Conservation (phyloP, 2,329 filamentous ascomycete species). For the Calonectria multiphialidica region DNA sequence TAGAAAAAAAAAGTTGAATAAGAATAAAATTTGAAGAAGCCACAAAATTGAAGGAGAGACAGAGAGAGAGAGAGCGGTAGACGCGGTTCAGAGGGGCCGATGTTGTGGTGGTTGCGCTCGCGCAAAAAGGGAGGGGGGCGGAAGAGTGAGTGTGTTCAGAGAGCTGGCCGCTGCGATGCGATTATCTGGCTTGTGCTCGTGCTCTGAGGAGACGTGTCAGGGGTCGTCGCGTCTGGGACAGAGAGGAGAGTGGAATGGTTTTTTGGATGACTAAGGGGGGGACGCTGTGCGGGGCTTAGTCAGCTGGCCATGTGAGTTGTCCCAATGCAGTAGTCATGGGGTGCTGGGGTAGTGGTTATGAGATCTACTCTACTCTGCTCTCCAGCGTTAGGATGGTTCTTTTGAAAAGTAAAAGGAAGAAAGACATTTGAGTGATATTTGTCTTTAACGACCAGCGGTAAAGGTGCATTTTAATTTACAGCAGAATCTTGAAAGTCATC, state of each 20-base stretch:
- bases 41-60: neutral
- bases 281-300: neutral
- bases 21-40: neutral
- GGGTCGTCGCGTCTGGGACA: conserved; percentile 35
- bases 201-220: conserved; percentile 45
- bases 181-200: conserved; percentile 30
- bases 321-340: too few relatives aligned
- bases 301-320: neutral
- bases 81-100: neutral
- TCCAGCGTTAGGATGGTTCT: too few relatives aligned
- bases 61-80: too few relatives aligned
- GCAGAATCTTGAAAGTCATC: too few relatives aligned
- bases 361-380: too few relatives aligned
- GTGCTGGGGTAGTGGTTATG: too few relatives aligned
- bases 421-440: too few relatives aligned
- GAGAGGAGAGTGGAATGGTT: conserved; percentile 3
- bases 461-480: too few relatives aligned
- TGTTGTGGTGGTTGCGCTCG: conserved; percentile 1
- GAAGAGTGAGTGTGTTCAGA: neutral
- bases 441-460: too few relatives aligned
- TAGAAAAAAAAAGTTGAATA: neutral
- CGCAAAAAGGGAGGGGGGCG: conserved; percentile 8
- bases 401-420: too few relatives aligned
- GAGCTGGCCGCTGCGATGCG: conserved; percentile 23
- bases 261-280: conserved; percentile 33